Base-by-base conservation (phyloP, 1,284 basidiomycete species). In the Moesziomyces parantarcticus region DNA sequence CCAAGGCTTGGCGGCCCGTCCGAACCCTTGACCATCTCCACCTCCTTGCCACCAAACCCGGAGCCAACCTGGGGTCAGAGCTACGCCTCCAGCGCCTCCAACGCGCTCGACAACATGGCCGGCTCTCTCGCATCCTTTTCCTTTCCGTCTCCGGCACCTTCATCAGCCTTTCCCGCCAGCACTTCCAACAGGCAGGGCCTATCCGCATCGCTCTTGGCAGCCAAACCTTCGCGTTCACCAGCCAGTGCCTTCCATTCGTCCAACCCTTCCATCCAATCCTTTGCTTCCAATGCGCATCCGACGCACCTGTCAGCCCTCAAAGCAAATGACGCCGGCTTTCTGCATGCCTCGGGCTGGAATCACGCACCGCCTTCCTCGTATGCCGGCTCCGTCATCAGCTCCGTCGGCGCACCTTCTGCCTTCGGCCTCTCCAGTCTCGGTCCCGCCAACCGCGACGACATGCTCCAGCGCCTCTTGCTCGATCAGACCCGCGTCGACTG, bases 401-500 rank as follows among this genome's bases (percentile, higher is more conserved):
- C 65, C 3, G 34, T 43, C 14, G 54, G 49, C 8, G 46, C 44
- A 21, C 48, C 65, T 5, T 58, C 61, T 8, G 36, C 46, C 5
- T 43, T 68, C 14, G 70, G 64, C n/a, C 46, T 64, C 41, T 49
- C 70, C 6, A 47, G 26, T 41, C 45, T 67, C 29, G 46, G 46
- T n/a, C 55, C 58, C 18, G 58, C 10, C 51, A 69, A 47, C 20
- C 66, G 66, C 21, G 58, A 76, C 3, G 74, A 69, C 44, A 62
- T 76, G 64, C 65, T 76, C 18, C 57, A 63, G n/a, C 61, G 62
- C 2, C 59, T 76, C 18, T 43, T 76, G 52, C 39, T 69, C 25
- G 74, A 76, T 22, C 74, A 76, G 47, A 57, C 75, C 2, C 62
- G 69, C 18, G 65, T 78, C 51, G 77, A 78, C 49, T 55, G 56